A percentile compares a stretch with the other conserved stretches of the same genome.
These are phyloP conservation scores for Globisporangium yorkense DNA, from an alignment of 352 stramenopile species.

Conservation along the genomic window DNA sequence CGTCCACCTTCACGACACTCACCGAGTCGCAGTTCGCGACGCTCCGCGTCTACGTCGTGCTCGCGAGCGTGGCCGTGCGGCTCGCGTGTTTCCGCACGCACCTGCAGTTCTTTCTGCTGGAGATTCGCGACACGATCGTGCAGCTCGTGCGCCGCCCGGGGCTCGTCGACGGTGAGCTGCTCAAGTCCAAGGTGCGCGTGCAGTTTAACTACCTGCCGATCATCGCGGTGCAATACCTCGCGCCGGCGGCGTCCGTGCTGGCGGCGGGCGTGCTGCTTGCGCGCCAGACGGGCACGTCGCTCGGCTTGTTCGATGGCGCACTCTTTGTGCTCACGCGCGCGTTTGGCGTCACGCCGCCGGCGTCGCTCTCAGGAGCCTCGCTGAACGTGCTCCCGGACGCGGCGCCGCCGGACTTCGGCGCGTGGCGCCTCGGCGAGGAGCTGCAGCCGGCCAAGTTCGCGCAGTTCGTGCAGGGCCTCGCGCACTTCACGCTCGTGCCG, in stretches of 20 bases:
- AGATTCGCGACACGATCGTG: constrained; percentile 64
- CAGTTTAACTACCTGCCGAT: constrained; percentile 83
- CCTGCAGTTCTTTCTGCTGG: constrained; percentile 74
- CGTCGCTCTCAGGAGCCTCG: constrained; percentile 14
- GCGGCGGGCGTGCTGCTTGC: constrained; percentile 41
- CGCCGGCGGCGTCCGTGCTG: constrained; percentile 37
- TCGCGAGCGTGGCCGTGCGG: constrained; percentile 37
- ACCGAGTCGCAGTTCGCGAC: constrained; percentile 52
- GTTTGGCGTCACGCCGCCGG: constrained; percentile 10
- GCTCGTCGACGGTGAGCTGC: constrained; percentile 42
- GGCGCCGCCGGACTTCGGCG: constrained; percentile 38
- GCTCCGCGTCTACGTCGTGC: constrained; percentile 45
- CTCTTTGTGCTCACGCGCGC: constrained; percentile 19
- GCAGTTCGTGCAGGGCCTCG: constrained; percentile 60
- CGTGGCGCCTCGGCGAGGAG: constrained; percentile 50
- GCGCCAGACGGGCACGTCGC: constrained; percentile 45
- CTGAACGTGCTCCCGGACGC: constrained; percentile 27
- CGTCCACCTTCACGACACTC: constrained; percentile 17
- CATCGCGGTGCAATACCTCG: constrained; percentile 75
- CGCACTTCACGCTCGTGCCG: constrained; percentile 50
- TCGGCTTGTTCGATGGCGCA: constrained; percentile 32
- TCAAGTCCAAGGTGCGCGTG: constrained; percentile 67
- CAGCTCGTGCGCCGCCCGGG: constrained; percentile 44
- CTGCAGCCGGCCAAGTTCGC: constrained; percentile 35
- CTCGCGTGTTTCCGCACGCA: constrained; percentile 53